Conservation (phyloP, 1,284 basidiomycete genomes). For the Pisolithus thermaeus region DNA sequence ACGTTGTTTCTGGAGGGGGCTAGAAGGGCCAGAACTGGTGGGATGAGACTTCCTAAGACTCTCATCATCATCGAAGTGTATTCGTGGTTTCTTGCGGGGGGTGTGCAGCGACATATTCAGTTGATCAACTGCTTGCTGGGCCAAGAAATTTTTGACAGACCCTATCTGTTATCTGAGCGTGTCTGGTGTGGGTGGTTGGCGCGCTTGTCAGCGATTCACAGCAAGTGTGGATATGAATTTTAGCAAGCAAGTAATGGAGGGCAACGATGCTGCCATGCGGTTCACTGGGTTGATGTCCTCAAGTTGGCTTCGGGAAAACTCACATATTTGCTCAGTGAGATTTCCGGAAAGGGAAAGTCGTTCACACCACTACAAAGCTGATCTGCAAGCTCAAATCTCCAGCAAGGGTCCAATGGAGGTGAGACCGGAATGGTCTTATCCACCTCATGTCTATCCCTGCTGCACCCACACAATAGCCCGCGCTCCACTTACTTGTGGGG, state of each 20-base stretch:
- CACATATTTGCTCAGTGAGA: neutral
- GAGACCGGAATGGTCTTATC: no score
- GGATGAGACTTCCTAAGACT: slow-evolving; percentile 10
- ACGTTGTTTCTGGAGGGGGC: slow-evolving; percentile 53
- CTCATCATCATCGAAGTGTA: slow-evolving; percentile 15
- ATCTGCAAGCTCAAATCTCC: no score
- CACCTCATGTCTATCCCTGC: no score
- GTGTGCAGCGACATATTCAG: slow-evolving; percentile 15
- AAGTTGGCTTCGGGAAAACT: neutral
- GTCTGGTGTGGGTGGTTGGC: neutral
- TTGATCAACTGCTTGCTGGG: neutral
- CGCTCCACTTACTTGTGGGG: no score
- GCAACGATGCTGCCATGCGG: neutral
- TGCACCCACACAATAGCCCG: no score
- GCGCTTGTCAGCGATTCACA: neutral
- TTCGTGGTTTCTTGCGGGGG: slow-evolving; percentile 23
- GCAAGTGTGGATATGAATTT: neutral
- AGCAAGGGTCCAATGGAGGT: no score
- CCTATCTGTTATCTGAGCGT: neutral
- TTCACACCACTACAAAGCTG: neutral
- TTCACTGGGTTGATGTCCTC: neutral
- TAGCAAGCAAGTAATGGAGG: neutral
- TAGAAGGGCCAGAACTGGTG: slow-evolving; percentile 4
- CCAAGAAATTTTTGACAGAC: neutral
- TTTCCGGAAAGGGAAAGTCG: neutral